Percentiles rank a stretch among this genome's conserved stretches.
Evolutionary conservation across 176 grass and related monocot genomes (phyloP).

Genomic region (Lolium perenne): DNA sequence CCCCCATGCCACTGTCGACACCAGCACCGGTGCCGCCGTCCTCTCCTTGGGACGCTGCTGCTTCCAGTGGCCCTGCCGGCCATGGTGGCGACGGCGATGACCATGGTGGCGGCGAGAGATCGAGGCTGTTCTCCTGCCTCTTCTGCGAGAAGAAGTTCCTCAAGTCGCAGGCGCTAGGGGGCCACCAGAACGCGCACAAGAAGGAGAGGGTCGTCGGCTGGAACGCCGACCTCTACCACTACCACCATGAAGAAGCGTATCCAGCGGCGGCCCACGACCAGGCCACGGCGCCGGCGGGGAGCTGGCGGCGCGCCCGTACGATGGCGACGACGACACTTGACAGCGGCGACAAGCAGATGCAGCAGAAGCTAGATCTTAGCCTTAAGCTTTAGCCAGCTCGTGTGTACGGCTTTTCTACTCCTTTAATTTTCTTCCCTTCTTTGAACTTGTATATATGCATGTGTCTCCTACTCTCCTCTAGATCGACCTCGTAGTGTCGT

Average conservation of each 20-base stretch:
- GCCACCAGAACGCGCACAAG: slow-evolving; percentile 1
- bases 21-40: background rate
- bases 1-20: background rate
- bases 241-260: background rate
- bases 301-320: background rate
- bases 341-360: background rate
- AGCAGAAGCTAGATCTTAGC: slow-evolving; percentile 12
- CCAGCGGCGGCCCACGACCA: background rate
- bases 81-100: no score
- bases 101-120: background rate
- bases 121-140: background rate
- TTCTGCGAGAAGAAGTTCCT: slow-evolving; percentile 11
- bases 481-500: no score
- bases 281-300: background rate
- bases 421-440: background rate
- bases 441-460: background rate
- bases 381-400: slow-evolving; percentile 10
- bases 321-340: background rate
- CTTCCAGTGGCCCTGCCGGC: background rate
- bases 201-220: background rate
- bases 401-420: background rate
- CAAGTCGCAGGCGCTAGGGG: slow-evolving; percentile 8
- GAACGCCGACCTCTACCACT: background rate
- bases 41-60: background rate
- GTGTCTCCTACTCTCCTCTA: background rate